Base-by-base conservation (phyloP, 305 asterid genomes). In the Fraxinus sp. region DNA sequence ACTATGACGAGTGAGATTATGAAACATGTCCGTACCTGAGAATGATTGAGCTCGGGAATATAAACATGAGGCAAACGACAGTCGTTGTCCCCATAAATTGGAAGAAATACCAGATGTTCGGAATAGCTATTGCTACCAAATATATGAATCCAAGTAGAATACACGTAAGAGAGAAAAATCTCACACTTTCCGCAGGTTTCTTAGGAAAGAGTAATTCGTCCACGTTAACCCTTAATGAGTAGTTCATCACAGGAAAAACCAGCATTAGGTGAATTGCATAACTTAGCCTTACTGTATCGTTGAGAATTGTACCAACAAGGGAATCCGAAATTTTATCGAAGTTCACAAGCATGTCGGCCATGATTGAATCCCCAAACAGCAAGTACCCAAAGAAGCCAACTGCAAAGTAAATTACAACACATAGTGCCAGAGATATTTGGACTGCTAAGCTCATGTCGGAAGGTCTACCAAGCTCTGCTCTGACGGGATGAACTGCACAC, bases 161-260 rank as follows among this genome's bases (percentile, higher is more conserved):
- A 72, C 84, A 77, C 2, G 99, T 96, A 33, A 96, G 88, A 7
- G 90, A 78, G 35, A 87, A 73, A 81, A 96, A 94, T 84, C 98
- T 80, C 30, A 86, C 33, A 2, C 83, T 87, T 74, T 85, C 95
- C 4, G 85, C 87, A 30, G 94, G 79, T 76, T 87, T 88, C 73
- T 91, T 94, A 24, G 97, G 93, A 84, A 96, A 96, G 43, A 96
- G 82, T 14, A 96, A 83, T 79, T 94, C 99, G 14, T 93, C 96
- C 9, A 94, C 94, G 2, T 96, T 94, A 35, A 88, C 91, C 84
- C 99, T 89, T 43, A 96, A 81, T 1, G 98, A 93, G 87, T 91
- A 96, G 87, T 96, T 96, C 95, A 96, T 96, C 71, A 96, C 97
- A 0, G 99, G 99, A 80, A 96, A 96, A 83, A 96, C 99, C 85